Evolutionary conservation across 2,329 filamentous ascomycete species (phyloP), one percentile per base, ranked within the genome.

Genomic region (Colletotrichum neosansevieriae): DNA sequence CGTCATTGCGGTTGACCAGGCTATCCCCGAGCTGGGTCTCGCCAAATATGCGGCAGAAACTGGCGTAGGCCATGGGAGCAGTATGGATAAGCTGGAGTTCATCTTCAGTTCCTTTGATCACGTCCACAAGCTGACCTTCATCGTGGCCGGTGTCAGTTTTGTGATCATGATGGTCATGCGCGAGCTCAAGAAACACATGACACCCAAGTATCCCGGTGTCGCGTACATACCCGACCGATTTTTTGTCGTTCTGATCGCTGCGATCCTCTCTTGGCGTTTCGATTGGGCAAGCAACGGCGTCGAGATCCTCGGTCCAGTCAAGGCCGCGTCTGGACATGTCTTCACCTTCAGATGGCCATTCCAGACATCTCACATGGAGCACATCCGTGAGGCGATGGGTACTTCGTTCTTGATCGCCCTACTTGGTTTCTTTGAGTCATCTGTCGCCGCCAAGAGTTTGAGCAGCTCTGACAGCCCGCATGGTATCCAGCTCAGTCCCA

Each of bases 351-450:
- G 92, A 70, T 98, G 94, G 86, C 95, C 96, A 0, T 96, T 98
- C 75, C 88, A 90, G 71, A 81, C 88, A 2, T 85, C 88, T 5
- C 89, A 97, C 73, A 90, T 98, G 84, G 86, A 88, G 24, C 92
- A 98, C 76, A 92, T 97, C 61, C 91, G 92, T 21, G 92, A 94
- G 70, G 92, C 94, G 42, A 92, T 98, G 86, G 91, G 93, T 58
- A 98, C 96, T 0, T 92, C 94, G 0, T 97, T 99, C 75, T 85
- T 98, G 61, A 97, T 99, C 71, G 94, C 94, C 0, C 85, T 99
- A 24, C 89, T 99, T 0, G 96, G 96, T n/a, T 99, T 99, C 80
- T 99, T 99, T 74, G 96, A 99, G 79, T 97, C 94, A 3, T 97
- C 94, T 0, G 94, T 99, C 12, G 96, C 96, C 1, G 96, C 96